Evolutionary conservation across 306 rosid species (phyloP).

Genomic region (Dryas drummondii): DNA sequence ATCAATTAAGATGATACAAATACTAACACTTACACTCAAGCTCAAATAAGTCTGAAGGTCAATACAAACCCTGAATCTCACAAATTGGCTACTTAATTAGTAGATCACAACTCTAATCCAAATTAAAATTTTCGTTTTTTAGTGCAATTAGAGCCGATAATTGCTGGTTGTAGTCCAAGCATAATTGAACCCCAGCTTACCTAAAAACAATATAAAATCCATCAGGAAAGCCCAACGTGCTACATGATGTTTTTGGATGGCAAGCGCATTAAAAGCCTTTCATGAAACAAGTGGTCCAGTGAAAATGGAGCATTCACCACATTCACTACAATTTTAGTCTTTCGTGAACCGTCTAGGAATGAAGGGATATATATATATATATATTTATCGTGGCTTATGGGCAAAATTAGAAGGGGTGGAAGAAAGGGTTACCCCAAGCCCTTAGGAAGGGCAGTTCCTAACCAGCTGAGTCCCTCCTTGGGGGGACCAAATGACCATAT

Average conservation of each 20-base stretch:
- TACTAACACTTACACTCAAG: neutral
- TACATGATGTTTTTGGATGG: neutral
- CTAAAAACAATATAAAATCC: conserved; percentile 13
- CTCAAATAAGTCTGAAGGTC: neutral
- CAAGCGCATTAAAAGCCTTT: neutral
- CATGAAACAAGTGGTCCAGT: conserved; percentile 20
- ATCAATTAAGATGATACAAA: too few species aligned
- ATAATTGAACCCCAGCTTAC: neutral
- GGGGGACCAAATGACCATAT: neutral
- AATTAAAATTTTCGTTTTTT: neutral
- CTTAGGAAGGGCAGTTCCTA: neutral
- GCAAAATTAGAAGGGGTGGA: neutral
- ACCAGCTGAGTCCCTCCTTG: neutral
- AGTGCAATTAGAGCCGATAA: neutral
- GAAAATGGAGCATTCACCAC: conserved; percentile 14
- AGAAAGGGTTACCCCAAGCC: neutral
- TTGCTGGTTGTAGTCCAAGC: neutral
- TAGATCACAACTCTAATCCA: neutral
- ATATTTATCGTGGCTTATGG: neutral
- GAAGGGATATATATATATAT: too few species aligned
- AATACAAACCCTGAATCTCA: neutral
- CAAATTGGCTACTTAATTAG: too few species aligned
- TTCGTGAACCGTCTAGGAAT: too few species aligned
- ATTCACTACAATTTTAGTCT: too few species aligned
- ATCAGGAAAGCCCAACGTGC: conserved; percentile 9